These are phyloP conservation scores for Phytopythium chamaehyphon DNA, from an alignment of 352 stramenopile species.

Conservation along the genomic window DNA sequence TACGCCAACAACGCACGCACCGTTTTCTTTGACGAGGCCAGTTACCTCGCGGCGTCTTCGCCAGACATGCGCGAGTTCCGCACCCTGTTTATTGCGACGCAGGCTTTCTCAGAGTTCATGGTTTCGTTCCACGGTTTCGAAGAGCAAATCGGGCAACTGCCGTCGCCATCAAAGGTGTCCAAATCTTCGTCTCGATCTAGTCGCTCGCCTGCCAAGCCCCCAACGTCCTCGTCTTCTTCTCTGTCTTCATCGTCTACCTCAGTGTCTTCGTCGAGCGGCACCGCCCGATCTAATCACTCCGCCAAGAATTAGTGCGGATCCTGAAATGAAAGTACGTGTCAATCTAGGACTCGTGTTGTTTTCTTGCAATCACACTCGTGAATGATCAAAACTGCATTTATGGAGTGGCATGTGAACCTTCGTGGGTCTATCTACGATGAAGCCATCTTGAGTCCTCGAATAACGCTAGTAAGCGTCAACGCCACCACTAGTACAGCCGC, in stretches of 20 bases:
- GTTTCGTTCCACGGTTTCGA: slow-evolving; percentile 83
- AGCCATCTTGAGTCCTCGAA: background rate
- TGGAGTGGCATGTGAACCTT: too few relatives aligned
- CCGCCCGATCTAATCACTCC: background rate
- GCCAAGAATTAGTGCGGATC: too few relatives aligned
- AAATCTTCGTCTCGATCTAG: slow-evolving; percentile 12
- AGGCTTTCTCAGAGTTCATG: slow-evolving; percentile 84
- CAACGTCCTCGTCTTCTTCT: slow-evolving; percentile 2
- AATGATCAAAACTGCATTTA: too few relatives aligned
- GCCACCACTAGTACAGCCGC: background rate
- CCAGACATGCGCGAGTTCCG: slow-evolving; percentile 77
- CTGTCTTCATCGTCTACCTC: background rate
- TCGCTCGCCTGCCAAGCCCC: background rate
- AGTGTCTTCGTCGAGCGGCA: background rate
- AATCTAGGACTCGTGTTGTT: too few relatives aligned
- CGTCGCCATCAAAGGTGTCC: slow-evolving; percentile 11
- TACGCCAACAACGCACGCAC: slow-evolving; percentile 71
- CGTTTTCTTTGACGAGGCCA: slow-evolving; percentile 84
- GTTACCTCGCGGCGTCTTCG: slow-evolving; percentile 71
- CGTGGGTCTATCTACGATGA: too few relatives aligned
- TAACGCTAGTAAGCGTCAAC: background rate
- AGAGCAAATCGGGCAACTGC: slow-evolving; percentile 30
- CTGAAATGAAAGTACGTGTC: too few relatives aligned
- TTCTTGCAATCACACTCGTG: too few relatives aligned
- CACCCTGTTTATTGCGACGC: slow-evolving; percentile 81